A percentile compares a stretch with the other conserved stretches of the same genome.
Conservation (phyloP, 2,329 filamentous ascomycete species). For the Blastomyces silverae region DNA sequence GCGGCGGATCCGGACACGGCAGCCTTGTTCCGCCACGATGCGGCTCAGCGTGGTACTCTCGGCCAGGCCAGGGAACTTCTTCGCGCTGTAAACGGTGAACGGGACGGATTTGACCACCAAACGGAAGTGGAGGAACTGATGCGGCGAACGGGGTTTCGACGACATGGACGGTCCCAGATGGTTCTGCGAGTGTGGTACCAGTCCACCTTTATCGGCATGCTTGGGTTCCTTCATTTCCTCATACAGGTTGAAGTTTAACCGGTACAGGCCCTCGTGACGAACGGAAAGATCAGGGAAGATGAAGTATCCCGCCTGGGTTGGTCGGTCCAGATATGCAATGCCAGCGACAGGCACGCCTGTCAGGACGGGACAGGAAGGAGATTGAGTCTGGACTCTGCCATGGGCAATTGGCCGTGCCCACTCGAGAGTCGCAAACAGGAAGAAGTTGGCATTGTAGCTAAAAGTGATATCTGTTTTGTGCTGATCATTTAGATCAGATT, state of each 20-base stretch:
- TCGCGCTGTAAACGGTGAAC: constrained; percentile 89
- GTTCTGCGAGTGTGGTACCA: constrained; percentile 34
- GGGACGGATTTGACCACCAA: constrained; percentile 82
- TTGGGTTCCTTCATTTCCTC: constrained; percentile 83
- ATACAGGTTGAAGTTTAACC: constrained; percentile 85
- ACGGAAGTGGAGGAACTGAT: constrained; percentile 67
- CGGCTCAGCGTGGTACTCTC: constrained; percentile 85
- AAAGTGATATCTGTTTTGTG: constrained; percentile 70
- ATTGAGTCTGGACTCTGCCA: constrained; percentile 61
- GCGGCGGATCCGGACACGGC: constrained; percentile 87
- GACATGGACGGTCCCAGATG: constrained; percentile 25
- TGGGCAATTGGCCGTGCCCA: constrained; percentile 76
- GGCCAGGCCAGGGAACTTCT: constrained; percentile 93
- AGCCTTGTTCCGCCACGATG: constrained; percentile 91
- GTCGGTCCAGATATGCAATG: constrained; percentile 91
- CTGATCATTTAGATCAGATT: constrained; percentile 54
- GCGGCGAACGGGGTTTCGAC: constrained; percentile 40
- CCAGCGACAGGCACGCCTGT: constrained; percentile 93
- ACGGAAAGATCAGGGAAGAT: constrained; percentile 96
- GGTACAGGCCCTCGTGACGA: constrained; percentile 86
- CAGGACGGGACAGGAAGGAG: constrained; percentile 71
- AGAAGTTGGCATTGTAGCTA: constrained; percentile 93
- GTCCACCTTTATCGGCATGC: constrained; percentile 60
- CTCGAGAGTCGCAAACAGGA: constrained; percentile 88
- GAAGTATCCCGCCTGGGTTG: constrained; percentile 75